These are phyloP conservation scores for Stromatinia cepivora DNA, from an alignment of 2,329 filamentous ascomycete species.

Conservation along the genomic window DNA sequence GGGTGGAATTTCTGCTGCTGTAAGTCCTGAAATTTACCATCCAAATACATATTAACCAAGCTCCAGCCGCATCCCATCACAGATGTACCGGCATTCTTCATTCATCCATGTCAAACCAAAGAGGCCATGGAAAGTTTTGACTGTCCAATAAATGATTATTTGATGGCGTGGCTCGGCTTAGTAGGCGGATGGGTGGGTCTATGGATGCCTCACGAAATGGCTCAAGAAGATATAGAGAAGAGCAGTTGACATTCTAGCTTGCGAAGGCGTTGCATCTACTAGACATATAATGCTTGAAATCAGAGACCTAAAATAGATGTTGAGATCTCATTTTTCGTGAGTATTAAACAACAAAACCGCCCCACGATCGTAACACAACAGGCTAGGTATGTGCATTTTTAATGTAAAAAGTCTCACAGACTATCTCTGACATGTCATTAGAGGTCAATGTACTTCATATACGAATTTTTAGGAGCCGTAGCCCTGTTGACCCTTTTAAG, in stretches of 20 bases:
- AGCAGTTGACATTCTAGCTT: neutral
- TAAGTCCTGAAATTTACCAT: constrained; percentile 49
- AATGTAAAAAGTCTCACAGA: constrained; percentile 21
- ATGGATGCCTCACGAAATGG: constrained; percentile 72
- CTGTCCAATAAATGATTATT: constrained; percentile 66
- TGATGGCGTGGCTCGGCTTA: constrained; percentile 87
- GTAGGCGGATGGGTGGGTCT: constrained; percentile 79
- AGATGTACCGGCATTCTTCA: constrained; percentile 77
- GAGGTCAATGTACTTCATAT: constrained; percentile 12
- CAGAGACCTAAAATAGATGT: neutral
- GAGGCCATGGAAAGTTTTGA: constrained; percentile 70
- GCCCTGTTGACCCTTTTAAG: constrained; percentile 8
- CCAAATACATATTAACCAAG: constrained; percentile 18
- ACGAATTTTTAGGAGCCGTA: constrained; percentile 11
- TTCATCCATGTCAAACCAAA: constrained; percentile 88
- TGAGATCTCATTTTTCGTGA: neutral
- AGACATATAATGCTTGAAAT: neutral
- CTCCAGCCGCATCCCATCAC: constrained; percentile 67
- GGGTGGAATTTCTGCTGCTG: constrained; percentile 74
- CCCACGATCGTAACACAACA: neutral
- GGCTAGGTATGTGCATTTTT: constrained; percentile 6
- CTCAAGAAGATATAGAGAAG: constrained; percentile 6
- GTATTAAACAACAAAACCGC: neutral
- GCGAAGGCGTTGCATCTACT: neutral
- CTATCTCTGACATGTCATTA: constrained; percentile 18